These are phyloP conservation scores for Lichtheimia corymbifera DNA, from an alignment of 371 early-diverging fungal species.

Conservation along the genomic window DNA sequence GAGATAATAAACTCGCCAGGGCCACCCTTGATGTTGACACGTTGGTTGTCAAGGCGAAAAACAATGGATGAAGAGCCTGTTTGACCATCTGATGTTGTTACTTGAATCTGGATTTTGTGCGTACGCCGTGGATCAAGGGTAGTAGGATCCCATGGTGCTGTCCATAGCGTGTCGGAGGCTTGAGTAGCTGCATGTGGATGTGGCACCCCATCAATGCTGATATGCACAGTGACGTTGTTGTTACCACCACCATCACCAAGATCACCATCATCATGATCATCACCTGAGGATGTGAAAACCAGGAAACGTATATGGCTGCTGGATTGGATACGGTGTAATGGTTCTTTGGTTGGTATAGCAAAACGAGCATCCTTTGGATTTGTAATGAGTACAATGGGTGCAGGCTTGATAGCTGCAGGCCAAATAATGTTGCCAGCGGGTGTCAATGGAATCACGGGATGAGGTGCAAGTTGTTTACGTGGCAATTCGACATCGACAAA, in stretches of 20 bases:
- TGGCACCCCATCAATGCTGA: conserved; percentile 47
- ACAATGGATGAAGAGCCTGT: conserved; percentile 33
- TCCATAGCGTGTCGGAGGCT: conserved; percentile 70
- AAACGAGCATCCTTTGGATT: conserved; percentile 88
- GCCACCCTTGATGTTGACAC: conserved; percentile 62
- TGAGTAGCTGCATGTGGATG: conserved; percentile 35
- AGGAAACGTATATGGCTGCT: conserved; percentile 79
- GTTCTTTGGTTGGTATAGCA: conserved; percentile 72
- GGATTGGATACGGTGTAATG: conserved; percentile 54
- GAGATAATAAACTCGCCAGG: conserved; percentile 77
- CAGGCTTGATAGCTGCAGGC: conserved; percentile 30
- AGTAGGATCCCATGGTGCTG: conserved; percentile 68
- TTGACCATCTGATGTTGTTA: conserved; percentile 53
- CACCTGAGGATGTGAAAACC: conserved; percentile 50
- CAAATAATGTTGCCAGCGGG: conserved; percentile 21
- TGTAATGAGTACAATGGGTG: conserved; percentile 84
- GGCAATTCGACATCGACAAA: conserved; percentile 75
- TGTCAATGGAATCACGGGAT: conserved; percentile 11
- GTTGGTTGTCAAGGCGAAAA: conserved; percentile 68
- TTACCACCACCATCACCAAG: no score
- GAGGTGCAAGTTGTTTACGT: conserved; percentile 38
- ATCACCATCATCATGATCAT: no score
- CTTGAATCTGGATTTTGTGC: conserved; percentile 65
- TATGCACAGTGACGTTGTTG: conserved; percentile 39
- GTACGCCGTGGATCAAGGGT: conserved; percentile 59